Base-by-base conservation (phyloP, 441 rosid species). In the Corymbia calophylla region DNA sequence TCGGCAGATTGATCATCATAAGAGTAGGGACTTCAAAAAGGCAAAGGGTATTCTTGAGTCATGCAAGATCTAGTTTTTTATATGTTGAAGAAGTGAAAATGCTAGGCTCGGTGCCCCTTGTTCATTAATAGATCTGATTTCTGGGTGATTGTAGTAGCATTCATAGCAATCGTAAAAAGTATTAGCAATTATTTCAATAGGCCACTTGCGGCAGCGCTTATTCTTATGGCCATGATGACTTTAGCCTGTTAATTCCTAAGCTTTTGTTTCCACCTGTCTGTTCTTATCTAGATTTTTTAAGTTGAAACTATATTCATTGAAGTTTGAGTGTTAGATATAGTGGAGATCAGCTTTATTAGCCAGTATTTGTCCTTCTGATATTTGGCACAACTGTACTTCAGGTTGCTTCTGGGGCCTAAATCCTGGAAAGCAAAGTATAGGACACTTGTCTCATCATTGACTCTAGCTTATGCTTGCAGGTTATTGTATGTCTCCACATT, bases 401-500 rank as follows among this genome's bases (percentile, higher is more conserved):
- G n/a, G 84, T 23, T 44, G 53, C 51, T 23, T 77, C 51, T 14
- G 51, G 51, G 84, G 84, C 51, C 17, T 77, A 48, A 86, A 86
- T 86, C 88, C 11, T 9, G n/a, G 68, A 47, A 54, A 60, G 68
- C 49, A 21, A 12, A 55, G n/a, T 55, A 56, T 58, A 15, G n/a
- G 60, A 54, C 47, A 55, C 6, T 86, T 53, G 66, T 55, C 88
- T 55, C n/a, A 86, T 86, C 47, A 39, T 55, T 56, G 68, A 86
- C 64, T 87, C 80, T 89, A 87, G 51, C 90, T 70, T 88, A 23
- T 84, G 88, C 13, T 88, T 93, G 91, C 96, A 98, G 99, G 94
- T 94, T 88, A 95, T 88, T 91, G 93, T 96, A 91, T 49, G 91
- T 90, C 95, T 94, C 92, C 99, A 98, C 91, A 88, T 96, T 85